Percentiles rank a stretch among this genome's conserved stretches.
These are phyloP conservation scores for Sordariomycetes sp. DNA, from an alignment of 2,329 filamentous ascomycete species.

Conservation along the genomic window DNA sequence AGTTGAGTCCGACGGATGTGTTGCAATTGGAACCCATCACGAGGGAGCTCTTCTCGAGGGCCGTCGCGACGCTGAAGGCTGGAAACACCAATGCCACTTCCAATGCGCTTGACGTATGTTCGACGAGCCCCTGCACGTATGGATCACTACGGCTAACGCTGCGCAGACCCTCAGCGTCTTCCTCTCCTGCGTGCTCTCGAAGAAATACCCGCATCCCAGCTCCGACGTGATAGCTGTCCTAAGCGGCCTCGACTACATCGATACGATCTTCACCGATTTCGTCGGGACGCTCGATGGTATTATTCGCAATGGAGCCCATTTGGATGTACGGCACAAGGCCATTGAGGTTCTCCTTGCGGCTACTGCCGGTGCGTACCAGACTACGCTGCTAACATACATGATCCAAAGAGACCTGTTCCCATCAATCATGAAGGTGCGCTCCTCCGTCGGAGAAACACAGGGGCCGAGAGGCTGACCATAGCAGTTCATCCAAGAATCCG, in stretches of 20 bases:
- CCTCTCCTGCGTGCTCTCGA: conserved; percentile 70
- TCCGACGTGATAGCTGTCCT: conserved; percentile 89
- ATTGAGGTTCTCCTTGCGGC: conserved; percentile 75
- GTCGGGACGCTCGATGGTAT: conserved; percentile 74
- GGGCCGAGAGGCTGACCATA: conserved; percentile 1
- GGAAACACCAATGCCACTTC: conserved; percentile 54
- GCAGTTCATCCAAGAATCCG: conserved; percentile 74
- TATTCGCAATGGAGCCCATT: conserved; percentile 64
- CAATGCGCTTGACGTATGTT: conserved; percentile 75
- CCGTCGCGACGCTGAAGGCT: conserved; percentile 59
- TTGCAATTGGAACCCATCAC: conserved; percentile 70
- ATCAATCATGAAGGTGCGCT: conserved; percentile 77
- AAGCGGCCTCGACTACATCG: conserved; percentile 81
- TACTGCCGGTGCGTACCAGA: conserved; percentile 90
- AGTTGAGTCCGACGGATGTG: conserved; percentile 65
- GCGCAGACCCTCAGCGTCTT: conserved; percentile 80
- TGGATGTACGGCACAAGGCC: conserved; percentile 68
- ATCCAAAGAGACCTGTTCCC: conserved; percentile 92
- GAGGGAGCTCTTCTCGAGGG: conserved; percentile 67
- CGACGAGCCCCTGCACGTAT: conserved; percentile 20
- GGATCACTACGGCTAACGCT: conserved; percentile 6
- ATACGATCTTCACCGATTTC: conserved; percentile 80
- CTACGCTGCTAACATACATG: conserved; percentile 87
- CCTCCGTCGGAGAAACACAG: neutral
- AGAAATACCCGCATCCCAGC: conserved; percentile 90